Conservation (phyloP, 2,329 filamentous ascomycete species). For the Nemania diffusa region DNA sequence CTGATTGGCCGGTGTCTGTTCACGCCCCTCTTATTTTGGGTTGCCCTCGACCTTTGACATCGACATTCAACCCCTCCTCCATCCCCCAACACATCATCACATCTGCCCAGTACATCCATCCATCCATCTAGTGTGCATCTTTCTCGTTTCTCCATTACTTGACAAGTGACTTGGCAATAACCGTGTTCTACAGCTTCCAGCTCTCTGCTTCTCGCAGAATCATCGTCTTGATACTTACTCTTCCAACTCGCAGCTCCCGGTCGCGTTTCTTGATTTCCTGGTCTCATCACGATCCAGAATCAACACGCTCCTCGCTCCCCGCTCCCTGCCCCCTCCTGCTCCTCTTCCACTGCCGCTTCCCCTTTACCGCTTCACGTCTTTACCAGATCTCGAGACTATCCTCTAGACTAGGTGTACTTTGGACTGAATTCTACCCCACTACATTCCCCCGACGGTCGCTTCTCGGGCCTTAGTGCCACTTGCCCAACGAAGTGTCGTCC, state of each 20-base stretch:
- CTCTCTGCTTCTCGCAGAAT: not conserved
- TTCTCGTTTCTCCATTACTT: not conserved
- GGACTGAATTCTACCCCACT: constrained; percentile 9
- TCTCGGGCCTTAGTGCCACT: constrained; percentile 38
- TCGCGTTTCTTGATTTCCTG: not conserved
- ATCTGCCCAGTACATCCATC: not conserved
- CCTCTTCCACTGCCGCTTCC: not conserved
- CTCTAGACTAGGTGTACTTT: constrained; percentile 1
- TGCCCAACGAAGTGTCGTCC: constrained; percentile 24
- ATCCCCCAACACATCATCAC: not conserved
- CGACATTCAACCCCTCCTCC: constrained; percentile 18
- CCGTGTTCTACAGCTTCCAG: not conserved
- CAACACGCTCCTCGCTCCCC: not conserved
- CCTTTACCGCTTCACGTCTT: constrained; percentile 4
- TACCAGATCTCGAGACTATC: not conserved
- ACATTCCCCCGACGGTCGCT: constrained; percentile 33
- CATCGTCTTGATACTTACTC: not conserved
- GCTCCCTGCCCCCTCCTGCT: not conserved
- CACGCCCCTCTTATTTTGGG: constrained; percentile 2
- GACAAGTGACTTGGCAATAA: not conserved
- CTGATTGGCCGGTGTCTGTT: constrained; percentile 24
- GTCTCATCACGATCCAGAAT: not conserved
- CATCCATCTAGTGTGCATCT: not conserved
- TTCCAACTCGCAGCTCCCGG: not conserved
- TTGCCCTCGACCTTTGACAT: constrained; percentile 13